These are phyloP conservation scores for Talaromyces sp. DNA, from an alignment of 2,329 filamentous ascomycete genomes.

Conservation along the genomic window DNA sequence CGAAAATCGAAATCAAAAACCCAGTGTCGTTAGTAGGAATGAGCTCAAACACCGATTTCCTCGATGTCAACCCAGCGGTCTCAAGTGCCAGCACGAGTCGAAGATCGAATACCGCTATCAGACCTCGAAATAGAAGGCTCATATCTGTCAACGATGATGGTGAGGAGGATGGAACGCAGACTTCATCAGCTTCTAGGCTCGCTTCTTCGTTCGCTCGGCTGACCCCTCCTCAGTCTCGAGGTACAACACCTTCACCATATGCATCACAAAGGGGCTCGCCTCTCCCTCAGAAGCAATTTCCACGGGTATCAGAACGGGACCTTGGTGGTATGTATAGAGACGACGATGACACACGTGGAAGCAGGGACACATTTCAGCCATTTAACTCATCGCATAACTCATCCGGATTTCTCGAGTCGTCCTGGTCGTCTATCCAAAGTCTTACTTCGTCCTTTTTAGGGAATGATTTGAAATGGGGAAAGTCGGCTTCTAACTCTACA, in stretches of 20 bases:
- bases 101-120: slow-evolving; percentile 38
- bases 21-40: slow-evolving; percentile 32
- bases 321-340: slow-evolving; percentile 21
- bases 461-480: slow-evolving; percentile 33
- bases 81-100: slow-evolving; percentile 31
- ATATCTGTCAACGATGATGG: slow-evolving; percentile 43
- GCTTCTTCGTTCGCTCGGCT: slow-evolving; percentile 29
- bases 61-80: slow-evolving; percentile 36
- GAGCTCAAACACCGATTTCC: slow-evolving; percentile 39
- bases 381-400: slow-evolving; percentile 10
- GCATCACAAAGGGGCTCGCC: slow-evolving; percentile 37
- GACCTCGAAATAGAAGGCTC: slow-evolving; percentile 44
- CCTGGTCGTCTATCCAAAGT: slow-evolving; percentile 49
- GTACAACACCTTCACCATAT: slow-evolving; percentile 40
- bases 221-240: slow-evolving; percentile 39
- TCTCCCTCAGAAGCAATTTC: slow-evolving; percentile 38
- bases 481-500: slow-evolving; percentile 26
- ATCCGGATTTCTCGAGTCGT: slow-evolving; percentile 42
- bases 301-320: slow-evolving; percentile 26
- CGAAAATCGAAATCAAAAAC: neutral
- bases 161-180: slow-evolving; percentile 26
- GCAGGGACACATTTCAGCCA: slow-evolving; percentile 24
- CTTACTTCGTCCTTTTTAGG: slow-evolving; percentile 49
- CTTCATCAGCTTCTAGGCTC: slow-evolving; percentile 25
- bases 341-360: slow-evolving; percentile 25